Conservation (phyloP, 2,329 filamentous ascomycete species). For the Xylariaceae sp. region DNA sequence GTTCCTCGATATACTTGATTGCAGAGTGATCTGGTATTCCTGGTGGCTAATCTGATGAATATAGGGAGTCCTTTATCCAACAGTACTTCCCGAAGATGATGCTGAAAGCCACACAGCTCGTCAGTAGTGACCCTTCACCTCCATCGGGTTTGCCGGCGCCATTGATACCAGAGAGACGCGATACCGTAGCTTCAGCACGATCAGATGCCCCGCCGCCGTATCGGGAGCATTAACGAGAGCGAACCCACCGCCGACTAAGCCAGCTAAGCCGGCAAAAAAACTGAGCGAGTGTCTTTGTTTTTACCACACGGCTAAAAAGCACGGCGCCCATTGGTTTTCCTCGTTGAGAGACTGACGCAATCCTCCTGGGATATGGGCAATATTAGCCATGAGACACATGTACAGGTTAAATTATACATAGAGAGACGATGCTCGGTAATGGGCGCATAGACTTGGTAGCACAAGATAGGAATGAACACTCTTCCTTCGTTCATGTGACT, state of each 20-base stretch:
- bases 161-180: slow-evolving; percentile 5
- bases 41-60: slow-evolving; percentile 4
- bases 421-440: neutral
- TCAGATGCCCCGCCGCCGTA: slow-evolving; percentile 25
- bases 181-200: neutral
- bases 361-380: neutral
- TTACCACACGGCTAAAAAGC: neutral
- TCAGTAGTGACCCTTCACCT: slow-evolving; percentile 1
- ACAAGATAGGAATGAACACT: neutral
- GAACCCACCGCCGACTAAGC: neutral
- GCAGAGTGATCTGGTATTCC: neutral
- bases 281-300: neutral
- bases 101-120: slow-evolving; percentile 50
- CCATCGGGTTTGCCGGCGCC: slow-evolving; percentile 14
- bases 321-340: neutral
- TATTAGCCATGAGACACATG: neutral
- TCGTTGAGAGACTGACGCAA: neutral
- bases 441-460: slow-evolving; percentile 14
- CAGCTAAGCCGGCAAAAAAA: neutral
- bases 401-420: slow-evolving; percentile 11
- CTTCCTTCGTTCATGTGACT: neutral
- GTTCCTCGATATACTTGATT: neutral
- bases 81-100: slow-evolving; percentile 79
- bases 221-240: slow-evolving; percentile 26
- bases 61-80: slow-evolving; percentile 76